These are phyloP conservation scores for Lodderomyces pseudojiufengensis DNA, from an alignment of 1,139 yeast species.

Conservation along the genomic window DNA sequence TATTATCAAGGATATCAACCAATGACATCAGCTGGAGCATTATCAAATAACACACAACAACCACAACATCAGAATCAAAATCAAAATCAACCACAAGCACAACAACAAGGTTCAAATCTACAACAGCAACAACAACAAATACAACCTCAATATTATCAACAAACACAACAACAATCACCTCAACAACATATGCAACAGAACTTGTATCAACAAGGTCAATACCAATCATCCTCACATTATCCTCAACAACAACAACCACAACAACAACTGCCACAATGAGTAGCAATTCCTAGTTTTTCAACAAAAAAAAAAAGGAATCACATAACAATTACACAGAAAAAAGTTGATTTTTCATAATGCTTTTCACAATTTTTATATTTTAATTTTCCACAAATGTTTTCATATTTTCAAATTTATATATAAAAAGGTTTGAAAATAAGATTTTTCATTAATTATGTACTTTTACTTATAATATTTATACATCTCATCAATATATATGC, in stretches of 20 bases:
- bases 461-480: no score
- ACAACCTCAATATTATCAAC: conserved; percentile 3
- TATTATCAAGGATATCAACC: conserved; percentile 10
- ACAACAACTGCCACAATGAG: conserved; percentile 3
- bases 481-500: no score
- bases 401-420: no score
- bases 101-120: neutral
- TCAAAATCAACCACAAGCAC: neutral
- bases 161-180: conserved; percentile 4
- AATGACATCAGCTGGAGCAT: neutral
- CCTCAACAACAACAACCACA: conserved; percentile 5
- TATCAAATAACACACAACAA: conserved; percentile 1
- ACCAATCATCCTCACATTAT: neutral
- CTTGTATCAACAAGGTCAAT: conserved; percentile 1
- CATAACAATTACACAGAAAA: no score
- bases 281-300: no score
- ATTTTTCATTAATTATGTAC: no score
- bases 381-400: no score
- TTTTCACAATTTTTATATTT: no score
- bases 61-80: neutral
- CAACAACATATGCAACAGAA: conserved; percentile 4
- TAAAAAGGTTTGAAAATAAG: no score
- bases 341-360: no score
- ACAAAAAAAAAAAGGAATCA: no score
- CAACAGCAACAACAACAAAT: conserved; percentile 1